These are phyloP conservation scores for Ophidiomyces ophidiicola DNA, from an alignment of 2,329 filamentous ascomycete genomes.

Conservation along the genomic window DNA sequence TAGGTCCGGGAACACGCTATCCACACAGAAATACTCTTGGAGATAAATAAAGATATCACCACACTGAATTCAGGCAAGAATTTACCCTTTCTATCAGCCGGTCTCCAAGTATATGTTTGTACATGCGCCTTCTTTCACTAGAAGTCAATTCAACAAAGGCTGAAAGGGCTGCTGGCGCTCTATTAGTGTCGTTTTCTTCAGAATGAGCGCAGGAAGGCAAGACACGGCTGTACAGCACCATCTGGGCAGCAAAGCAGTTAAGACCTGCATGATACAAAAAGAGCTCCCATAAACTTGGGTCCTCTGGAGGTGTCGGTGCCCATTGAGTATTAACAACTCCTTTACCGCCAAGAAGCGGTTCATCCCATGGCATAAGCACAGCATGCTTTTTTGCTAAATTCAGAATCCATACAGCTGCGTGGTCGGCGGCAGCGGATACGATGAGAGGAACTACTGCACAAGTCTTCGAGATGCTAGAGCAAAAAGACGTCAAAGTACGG, in stretches of 20 bases:
- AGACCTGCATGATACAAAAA: constrained; percentile 54
- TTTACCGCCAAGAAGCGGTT: background rate
- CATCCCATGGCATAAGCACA: constrained; percentile 7
- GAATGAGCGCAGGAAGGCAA: background rate
- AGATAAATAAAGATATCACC: too few species aligned
- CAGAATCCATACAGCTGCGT: constrained; percentile 45
- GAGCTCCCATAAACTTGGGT: constrained; percentile 49
- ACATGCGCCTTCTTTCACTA: constrained; percentile 39
- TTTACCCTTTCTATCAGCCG: background rate
- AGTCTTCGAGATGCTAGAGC: constrained; percentile 15
- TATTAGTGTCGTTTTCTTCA: constrained; percentile 4
- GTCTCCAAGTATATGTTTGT: constrained; percentile 41
- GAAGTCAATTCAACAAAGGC: constrained; percentile 47
- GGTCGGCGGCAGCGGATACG: constrained; percentile 24
- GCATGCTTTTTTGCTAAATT: constrained; percentile 40
- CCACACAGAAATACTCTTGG: too few species aligned
- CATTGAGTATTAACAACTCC: constrained; percentile 9
- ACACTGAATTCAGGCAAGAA: background rate
- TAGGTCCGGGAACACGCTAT: too few species aligned
- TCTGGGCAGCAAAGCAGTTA: constrained; percentile 61
- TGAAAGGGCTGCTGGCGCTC: constrained; percentile 33
- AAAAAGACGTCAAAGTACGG: constrained; percentile 19
- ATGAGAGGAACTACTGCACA: constrained; percentile 8
- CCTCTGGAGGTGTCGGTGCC: background rate
- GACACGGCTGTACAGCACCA: constrained; percentile 35